These are phyloP conservation scores for Candida loeiensis DNA, from an alignment of 805 yeast genomes.

Conservation along the genomic window DNA sequence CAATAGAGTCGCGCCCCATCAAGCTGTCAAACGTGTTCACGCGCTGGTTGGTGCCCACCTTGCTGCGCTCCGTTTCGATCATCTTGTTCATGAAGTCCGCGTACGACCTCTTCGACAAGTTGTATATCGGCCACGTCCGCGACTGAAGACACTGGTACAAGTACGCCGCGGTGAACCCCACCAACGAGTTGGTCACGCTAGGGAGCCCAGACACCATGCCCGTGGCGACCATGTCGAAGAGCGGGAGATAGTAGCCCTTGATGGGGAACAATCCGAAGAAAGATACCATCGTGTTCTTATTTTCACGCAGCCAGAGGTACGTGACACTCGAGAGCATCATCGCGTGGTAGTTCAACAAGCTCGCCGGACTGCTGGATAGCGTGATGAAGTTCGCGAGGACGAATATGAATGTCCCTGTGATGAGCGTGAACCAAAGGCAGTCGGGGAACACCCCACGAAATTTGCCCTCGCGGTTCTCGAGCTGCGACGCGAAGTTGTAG, in stretches of 20 bases:
- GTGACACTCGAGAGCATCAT: constrained; percentile 54
- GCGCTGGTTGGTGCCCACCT: constrained; percentile 29
- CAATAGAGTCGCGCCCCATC: constrained; percentile 19
- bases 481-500: constrained; percentile 53
- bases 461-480: constrained; percentile 46
- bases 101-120: constrained; percentile 17
- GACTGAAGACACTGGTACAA: constrained; percentile 62
- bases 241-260: constrained; percentile 54
- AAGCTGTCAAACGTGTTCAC: constrained; percentile 6
- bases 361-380: constrained; percentile 11
- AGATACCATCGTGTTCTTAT: constrained; percentile 50
- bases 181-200: constrained; percentile 37
- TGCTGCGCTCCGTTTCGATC: constrained; percentile 16
- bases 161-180: constrained; percentile 57
- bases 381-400: constrained; percentile 23
- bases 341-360: constrained; percentile 19
- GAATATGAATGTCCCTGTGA: constrained; percentile 45
- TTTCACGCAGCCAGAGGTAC: constrained; percentile 59
- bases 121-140: constrained; percentile 42
- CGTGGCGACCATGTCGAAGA: constrained; percentile 31
- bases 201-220: constrained; percentile 42
- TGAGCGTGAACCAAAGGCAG: constrained; percentile 50
- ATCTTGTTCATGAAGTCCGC: background rate
- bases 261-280: constrained; percentile 52
- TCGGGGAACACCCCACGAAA: constrained; percentile 51